These are phyloP conservation scores for Pythium diclinum DNA, from an alignment of 352 stramenopile species.

Conservation along the genomic window DNA sequence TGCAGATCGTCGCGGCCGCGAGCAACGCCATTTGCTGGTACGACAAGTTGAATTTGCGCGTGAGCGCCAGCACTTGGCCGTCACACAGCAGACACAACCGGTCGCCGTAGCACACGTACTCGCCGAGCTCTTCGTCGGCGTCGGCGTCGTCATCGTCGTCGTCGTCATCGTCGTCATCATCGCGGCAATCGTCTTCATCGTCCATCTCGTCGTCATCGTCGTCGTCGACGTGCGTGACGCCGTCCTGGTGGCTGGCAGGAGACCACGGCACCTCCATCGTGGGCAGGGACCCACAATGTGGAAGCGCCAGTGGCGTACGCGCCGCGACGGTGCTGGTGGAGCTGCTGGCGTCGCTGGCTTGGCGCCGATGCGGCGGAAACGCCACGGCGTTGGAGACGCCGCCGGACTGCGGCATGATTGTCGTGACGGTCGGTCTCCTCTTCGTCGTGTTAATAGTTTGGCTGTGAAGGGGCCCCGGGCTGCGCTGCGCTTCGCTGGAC, in stretches of 20 bases:
- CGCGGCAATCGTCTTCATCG: slow-evolving; percentile 52
- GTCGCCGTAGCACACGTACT: slow-evolving; percentile 78
- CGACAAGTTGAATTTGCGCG: slow-evolving; percentile 72
- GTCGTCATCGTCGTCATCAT: slow-evolving; percentile 15
- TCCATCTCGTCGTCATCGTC: slow-evolving; percentile 17
- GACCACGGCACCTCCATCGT: slow-evolving; percentile 25
- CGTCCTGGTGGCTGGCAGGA: slow-evolving; percentile 11
- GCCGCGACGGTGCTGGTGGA: slow-evolving; percentile 14
- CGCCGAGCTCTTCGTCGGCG: slow-evolving; percentile 20
- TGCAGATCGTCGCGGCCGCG: slow-evolving; percentile 45
- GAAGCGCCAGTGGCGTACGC: slow-evolving; percentile 8
- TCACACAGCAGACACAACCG: slow-evolving; percentile 71
- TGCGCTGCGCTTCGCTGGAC: not conserved
- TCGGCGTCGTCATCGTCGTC: slow-evolving; percentile 30
- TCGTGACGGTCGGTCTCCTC: too few species aligned
- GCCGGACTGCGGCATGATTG: not conserved
- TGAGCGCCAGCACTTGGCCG: slow-evolving; percentile 63
- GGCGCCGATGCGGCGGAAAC: slow-evolving; percentile 12
- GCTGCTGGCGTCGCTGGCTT: slow-evolving; percentile 21
- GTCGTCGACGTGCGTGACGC: slow-evolving; percentile 7
- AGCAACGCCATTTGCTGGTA: slow-evolving; percentile 72
- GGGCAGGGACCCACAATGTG: slow-evolving; percentile 20
- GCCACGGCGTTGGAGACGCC: not conserved
- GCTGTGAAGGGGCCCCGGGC: too few species aligned
- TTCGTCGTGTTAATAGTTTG: too few species aligned